Conservation (phyloP, 768 basidiomycete genomes). For the Suillus tomentosus region DNA sequence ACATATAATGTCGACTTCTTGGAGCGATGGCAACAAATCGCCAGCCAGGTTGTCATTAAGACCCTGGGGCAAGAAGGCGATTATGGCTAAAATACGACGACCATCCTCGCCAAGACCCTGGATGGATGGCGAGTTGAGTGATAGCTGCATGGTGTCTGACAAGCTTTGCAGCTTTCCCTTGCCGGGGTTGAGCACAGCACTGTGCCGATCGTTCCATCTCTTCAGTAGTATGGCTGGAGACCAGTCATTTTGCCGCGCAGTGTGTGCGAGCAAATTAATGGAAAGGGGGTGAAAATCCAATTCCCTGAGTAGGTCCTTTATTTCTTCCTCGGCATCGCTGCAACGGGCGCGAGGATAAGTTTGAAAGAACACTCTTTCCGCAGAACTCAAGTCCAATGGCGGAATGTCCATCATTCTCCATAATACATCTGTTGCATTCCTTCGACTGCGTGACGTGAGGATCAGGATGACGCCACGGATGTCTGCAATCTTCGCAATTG, state of each 20-base stretch:
- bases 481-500: neutral
- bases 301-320: neutral
- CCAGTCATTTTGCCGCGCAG: slow-evolving; percentile 9
- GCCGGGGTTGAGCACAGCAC: neutral
- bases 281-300: slow-evolving; percentile 1
- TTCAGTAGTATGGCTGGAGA: neutral
- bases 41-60: neutral
- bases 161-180: neutral
- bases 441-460: slow-evolving; percentile 1
- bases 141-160: neutral
- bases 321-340: neutral
- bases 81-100: neutral
- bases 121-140: neutral
- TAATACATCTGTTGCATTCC: neutral
- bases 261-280: neutral
- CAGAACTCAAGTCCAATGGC: neutral
- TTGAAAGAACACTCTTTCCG: neutral
- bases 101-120: neutral
- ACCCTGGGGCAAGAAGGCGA: slow-evolving; percentile 7
- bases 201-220: neutral
- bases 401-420: neutral
- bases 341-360: neutral
- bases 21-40: neutral
- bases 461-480: slow-evolving; percentile 2
- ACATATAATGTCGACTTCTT: neutral